Evolutionary conservation across 331 rosid species (phyloP), one percentile per base, ranked within the genome.

Genomic region (Ulmus americana): DNA sequence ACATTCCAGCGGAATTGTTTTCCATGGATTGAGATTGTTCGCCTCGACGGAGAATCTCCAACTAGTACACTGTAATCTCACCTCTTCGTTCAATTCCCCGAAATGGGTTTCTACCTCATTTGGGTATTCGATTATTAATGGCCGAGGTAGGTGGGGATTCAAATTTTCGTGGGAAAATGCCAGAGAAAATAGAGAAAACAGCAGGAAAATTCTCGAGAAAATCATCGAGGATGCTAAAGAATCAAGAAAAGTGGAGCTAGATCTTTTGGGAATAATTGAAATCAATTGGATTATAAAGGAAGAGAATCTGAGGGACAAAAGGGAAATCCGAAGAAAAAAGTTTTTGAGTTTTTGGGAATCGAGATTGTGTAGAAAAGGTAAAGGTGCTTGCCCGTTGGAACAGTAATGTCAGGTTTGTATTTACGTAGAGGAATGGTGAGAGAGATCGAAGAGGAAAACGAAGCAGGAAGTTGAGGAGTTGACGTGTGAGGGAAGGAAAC

Each of bases 21-120:
- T 83, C 98, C 98, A 92, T 0, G 88, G 86, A 18, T 65, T 71
- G 18, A 82, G 62, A 48, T 92, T 92, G 64, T 92, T 92, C 2
- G 97, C 82, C 74, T 92, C 98, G 20, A 13, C 98, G 3, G 90
- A 81, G 28, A 92, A 75, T 67, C 98, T 82, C 98, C 98, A 92
- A 60, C 97, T 80, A 10, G 67, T 68, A 45, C 97, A 92, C 16
- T 65, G 72, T 49, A 82, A 49, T 48, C 8, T 51, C 7, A 62
- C 16, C 39, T 84, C 97, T 12, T 81, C 86, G 1, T 68, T 79
- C 0, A 63, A 3, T 7, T 72, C 83, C 48, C 59, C 49, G 47
- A 80, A 70, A 45, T 28, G 66, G 68, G 60, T 47, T 49, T 77
- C 70, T 40, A 28, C 35, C 22, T 41, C 70, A 18, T 75, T 84